These are phyloP conservation scores for Cerrena zonata DNA, from an alignment of 1,284 basidiomycete genomes.

Conservation along the genomic window DNA sequence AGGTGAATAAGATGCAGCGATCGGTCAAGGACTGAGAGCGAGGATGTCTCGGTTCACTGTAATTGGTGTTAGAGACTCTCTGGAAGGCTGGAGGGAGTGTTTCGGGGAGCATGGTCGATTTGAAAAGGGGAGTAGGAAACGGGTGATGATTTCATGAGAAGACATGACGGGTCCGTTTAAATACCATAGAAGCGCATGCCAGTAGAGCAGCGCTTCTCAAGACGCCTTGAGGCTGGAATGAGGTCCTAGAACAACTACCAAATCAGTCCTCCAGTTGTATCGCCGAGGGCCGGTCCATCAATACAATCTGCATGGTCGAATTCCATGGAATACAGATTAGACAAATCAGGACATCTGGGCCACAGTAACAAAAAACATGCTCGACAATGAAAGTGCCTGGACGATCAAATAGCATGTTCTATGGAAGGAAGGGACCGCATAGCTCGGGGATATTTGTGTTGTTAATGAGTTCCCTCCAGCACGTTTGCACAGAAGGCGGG, in stretches of 20 bases:
- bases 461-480: background rate
- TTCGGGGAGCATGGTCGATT: background rate
- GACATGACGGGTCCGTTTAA: background rate
- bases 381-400: background rate
- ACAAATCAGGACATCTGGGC: background rate
- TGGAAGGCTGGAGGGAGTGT: background rate
- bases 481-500: background rate
- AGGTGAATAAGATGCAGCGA: background rate
- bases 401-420: background rate
- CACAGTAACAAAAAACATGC: background rate
- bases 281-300: background rate
- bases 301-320: background rate
- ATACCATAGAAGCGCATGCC: background rate
- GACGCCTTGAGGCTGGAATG: background rate
- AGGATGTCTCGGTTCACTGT: background rate
- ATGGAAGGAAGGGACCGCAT: background rate
- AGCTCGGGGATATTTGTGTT: background rate
- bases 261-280: background rate
- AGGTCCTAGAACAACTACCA: background rate
- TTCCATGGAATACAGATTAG: constrained; percentile 1
- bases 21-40: background rate
- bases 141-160: background rate
- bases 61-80: background rate
- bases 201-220: background rate
- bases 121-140: no score